A percentile compares a stretch with the other conserved stretches of the same genome.
phyloP scores from a whole-genome alignment of 352 stramenopile genomes.

The Thalassiosira mediterranea region DNA sequence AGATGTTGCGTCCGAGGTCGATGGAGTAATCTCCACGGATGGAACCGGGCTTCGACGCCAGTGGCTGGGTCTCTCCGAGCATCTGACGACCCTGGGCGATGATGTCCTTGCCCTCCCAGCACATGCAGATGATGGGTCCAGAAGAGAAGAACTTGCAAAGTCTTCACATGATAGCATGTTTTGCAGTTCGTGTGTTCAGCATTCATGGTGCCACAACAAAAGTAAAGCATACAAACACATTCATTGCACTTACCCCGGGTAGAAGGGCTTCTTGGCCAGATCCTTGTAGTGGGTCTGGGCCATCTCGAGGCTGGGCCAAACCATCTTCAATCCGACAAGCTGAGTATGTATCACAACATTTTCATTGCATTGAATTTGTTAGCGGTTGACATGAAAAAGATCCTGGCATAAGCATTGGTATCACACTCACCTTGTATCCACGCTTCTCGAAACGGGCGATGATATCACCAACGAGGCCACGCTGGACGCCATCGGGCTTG shows the following conservation, averaged over 20 bases:
- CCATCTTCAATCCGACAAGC: conserved; percentile 89
- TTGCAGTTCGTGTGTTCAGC: too few species aligned
- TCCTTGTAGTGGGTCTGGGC: conserved; percentile 93
- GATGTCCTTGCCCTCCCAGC: conserved; percentile 91
- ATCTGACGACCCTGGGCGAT: conserved; percentile 95
- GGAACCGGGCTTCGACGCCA: conserved; percentile 90
- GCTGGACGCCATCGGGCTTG: conserved; percentile 98
- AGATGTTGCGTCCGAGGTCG: conserved; percentile 87
- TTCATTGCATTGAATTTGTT: too few species aligned
- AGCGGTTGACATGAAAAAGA: too few species aligned
- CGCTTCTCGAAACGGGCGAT: conserved; percentile 97
- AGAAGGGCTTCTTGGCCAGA: conserved; percentile 91
- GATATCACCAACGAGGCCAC: conserved; percentile 94
- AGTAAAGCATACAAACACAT: too few species aligned
- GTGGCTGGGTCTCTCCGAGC: conserved; percentile 93
- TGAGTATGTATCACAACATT: too few species aligned
- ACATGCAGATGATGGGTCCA: conserved; percentile 95
- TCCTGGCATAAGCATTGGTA: too few species aligned
- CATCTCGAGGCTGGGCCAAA: conserved; percentile 90
- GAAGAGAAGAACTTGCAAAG: too few species aligned
- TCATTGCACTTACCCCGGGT: too few species aligned
- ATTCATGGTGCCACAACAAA: too few species aligned
- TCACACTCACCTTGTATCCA: too few species aligned
- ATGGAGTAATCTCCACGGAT: conserved; percentile 90
- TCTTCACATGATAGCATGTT: too few species aligned